A percentile compares a stretch with the other conserved stretches of the same genome.
These are phyloP conservation scores for Cryphonectria japonica DNA, from an alignment of 2,329 filamentous ascomycete genomes.

Conservation along the genomic window DNA sequence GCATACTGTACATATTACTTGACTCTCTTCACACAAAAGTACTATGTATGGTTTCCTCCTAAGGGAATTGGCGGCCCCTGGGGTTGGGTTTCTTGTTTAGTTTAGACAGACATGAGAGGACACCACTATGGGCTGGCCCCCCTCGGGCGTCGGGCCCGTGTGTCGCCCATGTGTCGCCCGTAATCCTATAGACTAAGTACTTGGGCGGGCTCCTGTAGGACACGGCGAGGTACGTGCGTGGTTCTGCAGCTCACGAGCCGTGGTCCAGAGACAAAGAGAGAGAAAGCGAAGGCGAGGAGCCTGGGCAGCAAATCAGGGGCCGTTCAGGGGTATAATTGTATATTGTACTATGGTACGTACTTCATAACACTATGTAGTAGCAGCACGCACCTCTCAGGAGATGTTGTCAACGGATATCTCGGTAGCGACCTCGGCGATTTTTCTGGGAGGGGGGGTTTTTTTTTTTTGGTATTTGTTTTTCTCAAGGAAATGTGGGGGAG, in stretches of 20 bases:
- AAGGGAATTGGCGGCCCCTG: not conserved
- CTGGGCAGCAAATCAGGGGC: not conserved
- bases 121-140: not conserved
- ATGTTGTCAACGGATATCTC: not conserved
- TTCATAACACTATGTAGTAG: not conserved
- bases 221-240: too few relatives aligned
- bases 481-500: too few relatives aligned
- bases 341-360: not conserved
- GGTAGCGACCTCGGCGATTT: not conserved
- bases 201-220: too few relatives aligned
- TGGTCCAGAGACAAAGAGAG: too few relatives aligned
- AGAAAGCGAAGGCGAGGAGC: not conserved
- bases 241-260: not conserved
- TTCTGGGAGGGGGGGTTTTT: too few relatives aligned
- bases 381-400: conserved; percentile 1
- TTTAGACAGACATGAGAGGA: not conserved
- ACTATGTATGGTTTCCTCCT: not conserved
- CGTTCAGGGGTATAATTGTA: not conserved
- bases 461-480: too few relatives aligned
- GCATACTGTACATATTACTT: not conserved
- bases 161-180: too few relatives aligned
- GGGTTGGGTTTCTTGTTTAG: not conserved
- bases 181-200: not conserved
- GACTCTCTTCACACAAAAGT: not conserved
- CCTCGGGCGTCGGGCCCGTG: not conserved